These are phyloP conservation scores for Xanthoconium stramineum DNA, from an alignment of 768 basidiomycete genomes.

Conservation along the genomic window DNA sequence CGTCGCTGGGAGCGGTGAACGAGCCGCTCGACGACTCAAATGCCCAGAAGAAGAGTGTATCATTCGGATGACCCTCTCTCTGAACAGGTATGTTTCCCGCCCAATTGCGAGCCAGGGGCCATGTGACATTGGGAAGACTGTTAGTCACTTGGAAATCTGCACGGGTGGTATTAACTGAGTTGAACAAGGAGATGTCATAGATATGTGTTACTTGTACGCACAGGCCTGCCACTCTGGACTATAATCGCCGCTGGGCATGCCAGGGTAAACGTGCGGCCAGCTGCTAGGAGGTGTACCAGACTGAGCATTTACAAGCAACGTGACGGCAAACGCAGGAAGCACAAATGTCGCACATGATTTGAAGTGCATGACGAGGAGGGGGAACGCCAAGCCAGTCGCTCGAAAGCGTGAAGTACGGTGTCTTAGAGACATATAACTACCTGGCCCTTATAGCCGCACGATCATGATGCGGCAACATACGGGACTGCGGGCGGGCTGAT, in stretches of 20 bases:
- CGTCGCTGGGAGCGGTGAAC: constrained; percentile 40
- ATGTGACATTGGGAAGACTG: background rate
- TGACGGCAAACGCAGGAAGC: background rate
- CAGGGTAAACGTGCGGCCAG: constrained; percentile 42
- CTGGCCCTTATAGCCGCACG: background rate
- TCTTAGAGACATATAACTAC: background rate
- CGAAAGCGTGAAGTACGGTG: background rate
- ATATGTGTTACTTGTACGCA: constrained; percentile 34
- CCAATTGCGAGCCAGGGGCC: background rate
- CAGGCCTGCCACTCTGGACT: constrained; percentile 61
- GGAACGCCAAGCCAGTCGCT: background rate
- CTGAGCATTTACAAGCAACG: constrained; percentile 22
- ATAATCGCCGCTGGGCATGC: constrained; percentile 43
- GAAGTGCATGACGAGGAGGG: constrained; percentile 18
- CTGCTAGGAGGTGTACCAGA: constrained; percentile 24
- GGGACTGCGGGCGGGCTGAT: no score
- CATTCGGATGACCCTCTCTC: background rate
- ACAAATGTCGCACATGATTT: constrained; percentile 7
- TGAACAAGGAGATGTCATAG: constrained; percentile 35
- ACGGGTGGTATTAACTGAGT: background rate
- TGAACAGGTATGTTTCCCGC: background rate
- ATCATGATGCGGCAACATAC: no score
- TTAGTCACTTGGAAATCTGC: background rate
- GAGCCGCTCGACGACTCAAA: constrained; percentile 37
- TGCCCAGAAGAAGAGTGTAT: background rate